phyloP scores from a whole-genome alignment of 768 basidiomycete genomes.

The Boletellus sp. region DNA sequence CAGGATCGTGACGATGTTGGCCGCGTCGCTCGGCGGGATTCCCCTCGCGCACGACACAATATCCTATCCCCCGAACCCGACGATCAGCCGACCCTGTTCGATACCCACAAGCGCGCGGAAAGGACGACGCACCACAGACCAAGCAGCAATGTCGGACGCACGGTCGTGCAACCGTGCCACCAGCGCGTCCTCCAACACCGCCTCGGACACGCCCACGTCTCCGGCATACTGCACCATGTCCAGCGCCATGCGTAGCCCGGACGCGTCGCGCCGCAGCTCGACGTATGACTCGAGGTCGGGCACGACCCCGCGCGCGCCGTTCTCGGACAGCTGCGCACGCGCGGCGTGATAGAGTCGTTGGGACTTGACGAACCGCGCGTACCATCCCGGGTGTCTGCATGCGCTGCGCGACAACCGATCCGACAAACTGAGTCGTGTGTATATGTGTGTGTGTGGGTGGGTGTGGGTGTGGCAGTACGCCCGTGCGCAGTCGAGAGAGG shows the following conservation, averaged over 20 bases:
- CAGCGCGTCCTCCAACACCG: constrained; percentile 21
- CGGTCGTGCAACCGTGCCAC: constrained; percentile 35
- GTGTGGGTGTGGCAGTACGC: no score
- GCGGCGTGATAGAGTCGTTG: constrained; percentile 34
- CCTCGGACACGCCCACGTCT: constrained; percentile 39
- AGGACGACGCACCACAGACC: constrained; percentile 44
- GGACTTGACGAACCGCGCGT: constrained; percentile 37
- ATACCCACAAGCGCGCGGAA: background rate
- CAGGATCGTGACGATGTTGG: constrained; percentile 51
- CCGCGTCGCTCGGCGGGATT: constrained; percentile 34
- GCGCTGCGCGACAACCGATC: constrained; percentile 35
- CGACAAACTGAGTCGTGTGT: constrained; percentile 35
- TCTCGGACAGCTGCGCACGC: constrained; percentile 27
- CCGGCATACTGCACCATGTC: constrained; percentile 52
- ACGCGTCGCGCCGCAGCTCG: constrained; percentile 43
- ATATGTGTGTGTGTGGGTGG: no score
- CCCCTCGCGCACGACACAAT: constrained; percentile 50
- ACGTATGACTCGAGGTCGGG: constrained; percentile 48
- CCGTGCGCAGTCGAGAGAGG: no score
- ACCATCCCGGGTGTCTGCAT: constrained; percentile 38
- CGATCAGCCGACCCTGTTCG: background rate
- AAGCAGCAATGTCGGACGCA: constrained; percentile 49
- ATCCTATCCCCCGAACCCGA: constrained; percentile 40
- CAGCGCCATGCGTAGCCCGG: constrained; percentile 48
- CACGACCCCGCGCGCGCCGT: constrained; percentile 17